Evolutionary conservation across 768 basidiomycete species (phyloP).

Genomic region (Mycena vulgaris): DNA sequence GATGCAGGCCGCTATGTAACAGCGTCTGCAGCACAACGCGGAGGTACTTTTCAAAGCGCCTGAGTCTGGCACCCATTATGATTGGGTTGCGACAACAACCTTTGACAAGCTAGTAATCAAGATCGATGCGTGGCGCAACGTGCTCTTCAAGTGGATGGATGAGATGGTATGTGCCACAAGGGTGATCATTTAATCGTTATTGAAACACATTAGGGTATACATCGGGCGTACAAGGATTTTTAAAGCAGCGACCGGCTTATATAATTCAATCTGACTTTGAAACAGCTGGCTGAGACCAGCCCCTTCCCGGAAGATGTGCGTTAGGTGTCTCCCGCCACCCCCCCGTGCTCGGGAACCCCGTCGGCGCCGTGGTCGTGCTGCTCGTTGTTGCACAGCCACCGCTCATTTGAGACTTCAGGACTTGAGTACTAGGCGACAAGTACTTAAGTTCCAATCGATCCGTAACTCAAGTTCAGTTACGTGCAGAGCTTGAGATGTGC

Average conservation of each 20-base stretch:
- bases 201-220: background rate
- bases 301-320: no score
- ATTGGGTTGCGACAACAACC: constrained; percentile 27
- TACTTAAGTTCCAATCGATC: background rate
- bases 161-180: constrained; percentile 8
- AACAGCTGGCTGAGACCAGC: no score
- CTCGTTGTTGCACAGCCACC: no score
- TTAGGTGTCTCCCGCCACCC: no score
- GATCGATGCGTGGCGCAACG: constrained; percentile 8
- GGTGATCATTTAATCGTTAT: background rate
- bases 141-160: constrained; percentile 19
- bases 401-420: background rate
- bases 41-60: constrained; percentile 8
- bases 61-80: constrained; percentile 16
- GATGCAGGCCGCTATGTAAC: constrained; percentile 22
- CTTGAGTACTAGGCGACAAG: background rate
- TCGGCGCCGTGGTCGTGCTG: no score
- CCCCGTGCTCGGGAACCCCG: no score
- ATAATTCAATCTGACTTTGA: no score
- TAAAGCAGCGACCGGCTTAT: background rate
- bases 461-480: background rate
- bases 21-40: constrained; percentile 14
- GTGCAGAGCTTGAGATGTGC: background rate
- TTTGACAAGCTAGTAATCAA: background rate
- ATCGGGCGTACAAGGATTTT: constrained; percentile 8